phyloP scores from a whole-genome alignment of 2,329 filamentous ascomycete species.

The Talaromyces albobiverticillius region DNA sequence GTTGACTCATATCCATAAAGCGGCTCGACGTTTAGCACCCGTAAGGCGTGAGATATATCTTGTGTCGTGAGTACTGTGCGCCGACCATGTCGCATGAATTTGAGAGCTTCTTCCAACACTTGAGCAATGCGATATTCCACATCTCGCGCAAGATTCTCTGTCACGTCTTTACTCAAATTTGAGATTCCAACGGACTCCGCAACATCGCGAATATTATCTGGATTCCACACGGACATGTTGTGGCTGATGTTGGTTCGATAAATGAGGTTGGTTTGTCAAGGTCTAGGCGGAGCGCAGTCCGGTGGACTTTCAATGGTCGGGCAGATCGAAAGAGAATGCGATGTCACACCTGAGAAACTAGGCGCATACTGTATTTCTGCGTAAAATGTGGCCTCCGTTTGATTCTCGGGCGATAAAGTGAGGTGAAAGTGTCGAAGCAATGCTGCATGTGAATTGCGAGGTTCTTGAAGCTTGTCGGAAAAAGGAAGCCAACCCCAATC shows the following conservation, averaged over 20 bases:
- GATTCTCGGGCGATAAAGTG: background rate
- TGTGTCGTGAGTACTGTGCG: slow-evolving; percentile 84
- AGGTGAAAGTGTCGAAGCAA: background rate
- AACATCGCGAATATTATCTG: slow-evolving; percentile 92
- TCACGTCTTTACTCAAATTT: slow-evolving; percentile 76
- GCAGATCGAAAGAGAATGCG: background rate
- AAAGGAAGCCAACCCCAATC: slow-evolving; percentile 1
- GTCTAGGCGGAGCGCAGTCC: background rate
- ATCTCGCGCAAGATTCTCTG: slow-evolving; percentile 84
- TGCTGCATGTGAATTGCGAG: background rate
- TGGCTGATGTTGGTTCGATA: background rate
- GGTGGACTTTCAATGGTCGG: background rate
- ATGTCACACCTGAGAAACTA: background rate
- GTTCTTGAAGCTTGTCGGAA: background rate
- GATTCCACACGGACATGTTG: slow-evolving; percentile 77
- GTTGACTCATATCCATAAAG: slow-evolving; percentile 96
- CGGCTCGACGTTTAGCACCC: slow-evolving; percentile 86
- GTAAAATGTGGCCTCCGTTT: background rate
- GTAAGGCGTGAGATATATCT: slow-evolving; percentile 82
- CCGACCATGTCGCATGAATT: slow-evolving; percentile 90
- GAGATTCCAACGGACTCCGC: slow-evolving; percentile 92
- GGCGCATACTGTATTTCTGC: background rate
- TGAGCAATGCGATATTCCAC: slow-evolving; percentile 94
- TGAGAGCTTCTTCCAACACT: slow-evolving; percentile 88
- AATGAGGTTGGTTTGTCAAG: background rate